Base-by-base conservation (phyloP, 2,329 filamentous ascomycete genomes). In the Pyrenochaeta sp. region DNA sequence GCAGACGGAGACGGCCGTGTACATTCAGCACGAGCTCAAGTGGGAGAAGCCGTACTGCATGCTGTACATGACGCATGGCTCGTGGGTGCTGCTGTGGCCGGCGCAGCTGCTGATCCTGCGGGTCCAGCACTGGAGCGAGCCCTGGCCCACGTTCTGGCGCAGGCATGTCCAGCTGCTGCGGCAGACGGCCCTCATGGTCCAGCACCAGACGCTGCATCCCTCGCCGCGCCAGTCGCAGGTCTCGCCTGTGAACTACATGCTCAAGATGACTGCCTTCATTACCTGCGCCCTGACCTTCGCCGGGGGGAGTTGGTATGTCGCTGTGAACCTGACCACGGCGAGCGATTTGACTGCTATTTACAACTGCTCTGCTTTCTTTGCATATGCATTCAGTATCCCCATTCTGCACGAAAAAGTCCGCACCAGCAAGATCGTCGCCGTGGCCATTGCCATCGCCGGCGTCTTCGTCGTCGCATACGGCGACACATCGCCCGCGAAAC, bases 31-130 rank as follows among this genome's bases (percentile, higher is more conserved):
- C 69, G 86, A 94, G 48, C 75, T 96, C 53, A 85, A 88, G 53
- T 99, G 94, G 94, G 84, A 95, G 75, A 99, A 99, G 77, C 90
- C 94, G n/a, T 99, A 96, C 76, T 96, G 90, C 78, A 99, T 99
- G 94, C 84, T 99, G 80, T 96, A 96, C 74, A 80, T 99, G 55
- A 99, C 94, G 8, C 94, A 99, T 74, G 89, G 93, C 41, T 96
- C 91, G 2, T 99, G 94, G 94, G 72, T 86, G 7, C 74, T 97
- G 35, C 80, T 99, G 17, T 99, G 91, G 90, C 93, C 92, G 0
- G 75, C 82, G 8, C 91, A 96, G 72, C 82, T 99, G 23, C 72
- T 89, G 17, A 81, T 96, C 36, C 78, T 97, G 50, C 86, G 93
- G 42, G 53, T 94, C 10, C 88, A 91, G 68, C 90, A 90, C 72